Evolutionary conservation across 805 yeast species (phyloP).

Genomic region (Pichia deserticola): DNA sequence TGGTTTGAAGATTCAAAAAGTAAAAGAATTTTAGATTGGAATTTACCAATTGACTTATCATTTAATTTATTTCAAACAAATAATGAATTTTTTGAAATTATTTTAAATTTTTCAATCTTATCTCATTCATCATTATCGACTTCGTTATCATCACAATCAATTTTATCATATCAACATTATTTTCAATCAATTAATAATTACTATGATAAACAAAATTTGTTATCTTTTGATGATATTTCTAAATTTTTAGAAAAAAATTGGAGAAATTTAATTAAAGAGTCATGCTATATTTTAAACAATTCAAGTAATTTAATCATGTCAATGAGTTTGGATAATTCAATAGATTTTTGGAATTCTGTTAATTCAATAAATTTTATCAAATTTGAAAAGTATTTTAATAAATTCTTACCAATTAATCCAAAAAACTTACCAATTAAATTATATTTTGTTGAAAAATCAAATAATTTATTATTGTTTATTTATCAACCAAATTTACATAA

Average conservation of each 20-base stretch:
- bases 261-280: constrained; percentile 77
- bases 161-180: constrained; percentile 22
- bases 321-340: constrained; percentile 56
- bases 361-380: constrained; percentile 18
- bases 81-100: not conserved
- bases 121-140: not conserved
- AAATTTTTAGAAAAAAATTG: constrained; percentile 42
- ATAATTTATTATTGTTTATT: constrained; percentile 23
- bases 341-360: constrained; percentile 45
- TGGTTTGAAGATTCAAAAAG: constrained; percentile 32
- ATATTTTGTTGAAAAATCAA: constrained; percentile 14
- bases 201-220: not conserved
- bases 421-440: constrained; percentile 43
- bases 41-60: constrained; percentile 64
- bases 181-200: not conserved
- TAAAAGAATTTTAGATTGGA: constrained; percentile 57
- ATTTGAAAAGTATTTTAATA: constrained; percentile 19
- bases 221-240: not conserved
- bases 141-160: constrained; percentile 3
- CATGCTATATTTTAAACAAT: constrained; percentile 68
- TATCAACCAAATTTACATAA: constrained; percentile 9
- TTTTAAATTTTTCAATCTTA: not conserved
- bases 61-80: constrained; percentile 20
- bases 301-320: constrained; percentile 76
- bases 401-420: constrained; percentile 24